Percentiles rank a stretch among this genome's conserved stretches.
phyloP scores from a whole-genome alignment of 257 asterid species.

The Vinca minor region DNA sequence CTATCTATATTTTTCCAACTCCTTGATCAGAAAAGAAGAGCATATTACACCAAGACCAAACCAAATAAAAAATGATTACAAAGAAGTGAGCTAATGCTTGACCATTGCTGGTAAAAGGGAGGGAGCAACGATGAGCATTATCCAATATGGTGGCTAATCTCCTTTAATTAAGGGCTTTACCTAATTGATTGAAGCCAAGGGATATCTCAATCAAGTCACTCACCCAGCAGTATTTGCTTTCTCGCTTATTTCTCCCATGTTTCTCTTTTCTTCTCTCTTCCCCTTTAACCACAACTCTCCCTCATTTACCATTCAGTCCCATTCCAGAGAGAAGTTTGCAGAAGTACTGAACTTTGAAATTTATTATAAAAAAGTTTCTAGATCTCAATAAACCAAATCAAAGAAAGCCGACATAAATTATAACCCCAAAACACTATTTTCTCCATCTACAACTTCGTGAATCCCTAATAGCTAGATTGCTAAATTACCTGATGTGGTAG shows the following conservation, averaged over 20 bases:
- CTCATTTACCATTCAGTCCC: background rate
- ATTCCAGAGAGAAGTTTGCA: background rate
- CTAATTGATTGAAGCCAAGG: background rate
- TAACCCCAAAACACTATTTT: background rate
- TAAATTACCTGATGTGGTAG: no score
- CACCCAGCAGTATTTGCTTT: constrained; percentile 1
- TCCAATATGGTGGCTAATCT: no score
- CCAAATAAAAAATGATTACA: background rate
- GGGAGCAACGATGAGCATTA: background rate
- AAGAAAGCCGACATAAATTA: background rate
- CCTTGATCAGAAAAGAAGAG: background rate
- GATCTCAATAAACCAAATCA: background rate
- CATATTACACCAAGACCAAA: background rate
- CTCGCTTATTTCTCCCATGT: background rate
- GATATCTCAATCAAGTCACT: background rate
- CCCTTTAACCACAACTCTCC: background rate
- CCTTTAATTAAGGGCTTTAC: background rate
- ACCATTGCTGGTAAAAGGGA: background rate
- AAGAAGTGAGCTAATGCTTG: background rate
- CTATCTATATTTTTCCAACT: background rate
- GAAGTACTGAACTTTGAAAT: background rate
- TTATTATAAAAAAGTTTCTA: background rate
- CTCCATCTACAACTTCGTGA: constrained; percentile 6
- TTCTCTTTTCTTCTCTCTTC: background rate
- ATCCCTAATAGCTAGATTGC: background rate